Conservation (phyloP, 23 red algal genomes). For the Gracilaria domingensis region DNA sequence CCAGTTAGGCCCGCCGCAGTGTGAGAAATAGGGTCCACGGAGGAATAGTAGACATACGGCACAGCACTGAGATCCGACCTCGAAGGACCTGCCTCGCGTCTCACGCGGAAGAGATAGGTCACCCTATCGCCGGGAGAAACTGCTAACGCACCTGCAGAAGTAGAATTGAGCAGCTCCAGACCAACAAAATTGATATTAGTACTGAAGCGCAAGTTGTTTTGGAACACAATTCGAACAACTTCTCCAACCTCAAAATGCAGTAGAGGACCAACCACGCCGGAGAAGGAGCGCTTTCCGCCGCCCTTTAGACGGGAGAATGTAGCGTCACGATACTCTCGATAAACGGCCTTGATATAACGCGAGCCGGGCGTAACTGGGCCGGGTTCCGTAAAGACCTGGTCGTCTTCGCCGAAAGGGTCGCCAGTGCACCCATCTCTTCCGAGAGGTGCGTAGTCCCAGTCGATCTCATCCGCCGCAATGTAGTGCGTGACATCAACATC, state of each 20-base stretch:
- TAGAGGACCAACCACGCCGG: conserved; percentile 49
- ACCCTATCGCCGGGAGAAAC: conserved; percentile 16
- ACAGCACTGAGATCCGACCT: conserved; percentile 23
- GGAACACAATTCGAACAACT: conserved; percentile 15
- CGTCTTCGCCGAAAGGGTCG: conserved; percentile 33
- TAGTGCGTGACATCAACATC: conserved; percentile 38
- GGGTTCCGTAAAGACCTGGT: conserved; percentile 38
- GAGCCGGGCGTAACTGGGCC: conserved; percentile 30
- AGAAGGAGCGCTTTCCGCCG: background rate
- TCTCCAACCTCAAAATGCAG: conserved; percentile 49
- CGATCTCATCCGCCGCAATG: conserved; percentile 55
- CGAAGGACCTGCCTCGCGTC: conserved; percentile 40
- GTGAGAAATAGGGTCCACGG: conserved; percentile 58
- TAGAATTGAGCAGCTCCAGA: conserved; percentile 17
- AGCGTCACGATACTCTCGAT: conserved; percentile 32
- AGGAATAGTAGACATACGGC: conserved; percentile 54
- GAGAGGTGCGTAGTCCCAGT: conserved; percentile 55
- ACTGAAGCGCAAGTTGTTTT: conserved; percentile 36
- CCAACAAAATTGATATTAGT: conserved; percentile 39
- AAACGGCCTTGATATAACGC: conserved; percentile 60
- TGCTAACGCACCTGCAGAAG: background rate
- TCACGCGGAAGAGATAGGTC: conserved; percentile 36
- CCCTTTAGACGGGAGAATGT: conserved; percentile 16
- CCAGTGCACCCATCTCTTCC: conserved; percentile 36
- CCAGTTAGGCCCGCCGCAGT: conserved; percentile 61